Conservation (phyloP, 257 asterid species). For the Eustoma russellianum region DNA sequence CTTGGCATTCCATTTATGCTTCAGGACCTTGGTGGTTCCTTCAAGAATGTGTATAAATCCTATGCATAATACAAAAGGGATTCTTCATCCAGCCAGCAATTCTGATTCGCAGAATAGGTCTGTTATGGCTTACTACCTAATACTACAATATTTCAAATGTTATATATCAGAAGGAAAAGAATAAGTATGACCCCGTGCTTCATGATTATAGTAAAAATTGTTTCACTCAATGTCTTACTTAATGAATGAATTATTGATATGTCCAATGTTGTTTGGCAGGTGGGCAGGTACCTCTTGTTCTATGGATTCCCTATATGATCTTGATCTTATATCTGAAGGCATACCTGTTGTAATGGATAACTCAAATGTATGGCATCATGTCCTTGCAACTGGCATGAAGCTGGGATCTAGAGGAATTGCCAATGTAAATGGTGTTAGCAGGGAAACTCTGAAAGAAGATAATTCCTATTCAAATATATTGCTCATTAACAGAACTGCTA, state of each 20-base stretch:
- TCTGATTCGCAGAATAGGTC: conserved; percentile 61
- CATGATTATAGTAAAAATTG: too few species aligned
- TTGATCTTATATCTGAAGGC: conserved; percentile 57
- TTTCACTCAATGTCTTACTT: background rate
- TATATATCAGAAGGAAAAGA: too few species aligned
- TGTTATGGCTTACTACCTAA: conserved; percentile 6
- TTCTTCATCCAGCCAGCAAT: conserved; percentile 52
- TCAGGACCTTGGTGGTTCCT: conserved; percentile 96
- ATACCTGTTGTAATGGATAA: conserved; percentile 86
- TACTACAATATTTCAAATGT: too few species aligned
- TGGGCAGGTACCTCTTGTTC: conserved; percentile 71
- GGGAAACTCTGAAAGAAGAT: conserved; percentile 53
- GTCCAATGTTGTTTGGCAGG: conserved; percentile 30
- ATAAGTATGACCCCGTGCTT: too few species aligned
- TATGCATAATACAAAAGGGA: conserved; percentile 76
- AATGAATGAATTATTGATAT: background rate
- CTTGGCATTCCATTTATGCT: conserved; percentile 14
- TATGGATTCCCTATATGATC: conserved; percentile 79
- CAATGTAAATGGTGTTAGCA: conserved; percentile 67
- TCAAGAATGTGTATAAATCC: conserved; percentile 95
- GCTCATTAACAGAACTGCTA: conserved; percentile 92
- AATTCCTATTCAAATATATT: conserved; percentile 49
- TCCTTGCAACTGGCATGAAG: conserved; percentile 83
- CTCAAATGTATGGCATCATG: conserved; percentile 77
- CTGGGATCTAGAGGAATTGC: conserved; percentile 83